Percentiles rank a stretch among this genome's conserved stretches.
Conservation (phyloP, 1,139 yeast species). For the Candida mesenterica region DNA sequence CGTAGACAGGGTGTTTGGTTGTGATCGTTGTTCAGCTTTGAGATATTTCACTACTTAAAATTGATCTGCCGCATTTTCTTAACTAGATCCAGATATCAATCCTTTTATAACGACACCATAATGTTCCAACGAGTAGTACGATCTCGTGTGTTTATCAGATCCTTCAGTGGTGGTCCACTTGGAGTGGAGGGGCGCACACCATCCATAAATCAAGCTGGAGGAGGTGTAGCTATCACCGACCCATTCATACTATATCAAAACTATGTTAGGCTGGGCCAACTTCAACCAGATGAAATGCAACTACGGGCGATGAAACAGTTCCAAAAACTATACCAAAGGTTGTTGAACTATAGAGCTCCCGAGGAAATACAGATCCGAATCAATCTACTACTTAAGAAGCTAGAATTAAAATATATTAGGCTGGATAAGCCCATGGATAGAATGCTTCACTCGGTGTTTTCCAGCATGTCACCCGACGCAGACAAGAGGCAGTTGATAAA, state of each 20-base stretch:
- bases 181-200: slow-evolving; percentile 45
- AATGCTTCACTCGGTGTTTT: slow-evolving; percentile 5
- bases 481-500: slow-evolving; percentile 39
- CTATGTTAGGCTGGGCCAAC: slow-evolving; percentile 48
- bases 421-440: slow-evolving; percentile 8
- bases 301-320: slow-evolving; percentile 63
- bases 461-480: slow-evolving; percentile 19
- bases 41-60: no score
- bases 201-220: slow-evolving; percentile 1
- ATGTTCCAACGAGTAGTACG: no score
- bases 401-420: slow-evolving; percentile 29
- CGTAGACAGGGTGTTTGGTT: no score
- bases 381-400: slow-evolving; percentile 45
- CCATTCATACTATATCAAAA: slow-evolving; percentile 60
- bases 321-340: slow-evolving; percentile 58
- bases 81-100: no score
- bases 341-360: slow-evolving; percentile 61
- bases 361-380: slow-evolving; percentile 48
- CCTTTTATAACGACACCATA: no score
- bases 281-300: slow-evolving; percentile 57
- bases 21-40: no score
- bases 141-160: no score
- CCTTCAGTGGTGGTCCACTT: slow-evolving; percentile 25
- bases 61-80: no score
- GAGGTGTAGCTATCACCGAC: slow-evolving; percentile 53